Base-by-base conservation (phyloP, 2,329 filamentous ascomycete genomes). In the Metarhizium anisopliae region DNA sequence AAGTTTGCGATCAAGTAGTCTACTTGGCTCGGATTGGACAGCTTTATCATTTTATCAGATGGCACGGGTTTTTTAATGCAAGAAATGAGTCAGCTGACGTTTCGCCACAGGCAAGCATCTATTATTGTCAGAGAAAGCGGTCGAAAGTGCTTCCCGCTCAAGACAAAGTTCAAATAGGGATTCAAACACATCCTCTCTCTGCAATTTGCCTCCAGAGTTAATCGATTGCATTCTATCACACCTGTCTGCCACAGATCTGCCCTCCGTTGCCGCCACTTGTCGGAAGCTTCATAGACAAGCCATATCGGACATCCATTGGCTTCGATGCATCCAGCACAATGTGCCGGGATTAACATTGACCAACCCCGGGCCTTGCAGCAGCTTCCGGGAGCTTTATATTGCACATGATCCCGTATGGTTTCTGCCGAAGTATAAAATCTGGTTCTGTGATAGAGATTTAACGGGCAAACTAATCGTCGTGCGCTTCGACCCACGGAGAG, bases 391-490 rank as follows among this genome's bases (percentile, higher is more conserved):
- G 30, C 80, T 96, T 2, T 96, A 88, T 67, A 74, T 79, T 47
- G 78, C 84, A 20, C 88, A 94, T 67, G 81, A 94, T 60, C 86
- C 87, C 0, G 83, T 86, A 63, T 96, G 92, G 92, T 96, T 95
- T 64, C 76, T 96, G 1, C 78, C 89, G 0, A 83, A 81, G 53
- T 77, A 89, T 66, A 92, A 89, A 69, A 76, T 96, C 60, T 96
- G 92, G 92, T 93, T 96, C 65, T 82, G 84, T 57, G 90, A 96
- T 68, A 79, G 77, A 2, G 80, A 85, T 35, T 78, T 90, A 51
- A 85, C 81, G 2, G 92, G 92, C 0, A 87, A 87, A 66, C 70
- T 96, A 47, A 78, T 95, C 30, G 66, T 96, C 43, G 79, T 81
- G n/a, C 84, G 88, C 13, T 96, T 91, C 65, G 84, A 96, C 66